phyloP scores from a whole-genome alignment of 164 flowering plant genomes.

The Magnolia changhungtana region DNA sequence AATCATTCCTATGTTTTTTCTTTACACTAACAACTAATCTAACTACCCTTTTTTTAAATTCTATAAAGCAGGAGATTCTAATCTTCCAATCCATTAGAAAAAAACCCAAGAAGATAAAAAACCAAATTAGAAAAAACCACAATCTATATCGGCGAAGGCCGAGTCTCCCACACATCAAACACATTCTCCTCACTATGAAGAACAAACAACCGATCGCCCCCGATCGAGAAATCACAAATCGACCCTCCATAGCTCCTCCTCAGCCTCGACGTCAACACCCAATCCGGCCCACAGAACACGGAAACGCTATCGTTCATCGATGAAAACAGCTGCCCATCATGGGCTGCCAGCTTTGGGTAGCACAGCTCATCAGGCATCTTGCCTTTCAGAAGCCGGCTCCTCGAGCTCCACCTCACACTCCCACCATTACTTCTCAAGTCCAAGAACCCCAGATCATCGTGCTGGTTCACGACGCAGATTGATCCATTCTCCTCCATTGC shows the following conservation, averaged over 20 bases:
- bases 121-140: neutral
- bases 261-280: constrained; percentile 83
- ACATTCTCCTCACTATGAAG: constrained; percentile 87
- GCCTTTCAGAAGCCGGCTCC: constrained; percentile 63
- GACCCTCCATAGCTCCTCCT: constrained; percentile 71
- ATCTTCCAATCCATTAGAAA: neutral
- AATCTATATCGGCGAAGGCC: constrained; percentile 41
- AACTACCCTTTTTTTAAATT: neutral
- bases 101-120: neutral
- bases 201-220: constrained; percentile 82
- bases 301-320: constrained; percentile 81
- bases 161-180: constrained; percentile 90
- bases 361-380: constrained; percentile 73
- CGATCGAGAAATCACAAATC: constrained; percentile 85
- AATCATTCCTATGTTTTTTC: constrained; percentile 3
- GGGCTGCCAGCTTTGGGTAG: constrained; percentile 74
- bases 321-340: constrained; percentile 71
- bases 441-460: constrained; percentile 78
- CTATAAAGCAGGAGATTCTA: neutral
- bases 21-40: neutral
- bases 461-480: constrained; percentile 76
- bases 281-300: constrained; percentile 78
- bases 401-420: constrained; percentile 72
- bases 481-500: constrained; percentile 73
- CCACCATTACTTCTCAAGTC: constrained; percentile 56